Conservation (phyloP, 768 basidiomycete genomes). For the Suillus brevipes region DNA sequence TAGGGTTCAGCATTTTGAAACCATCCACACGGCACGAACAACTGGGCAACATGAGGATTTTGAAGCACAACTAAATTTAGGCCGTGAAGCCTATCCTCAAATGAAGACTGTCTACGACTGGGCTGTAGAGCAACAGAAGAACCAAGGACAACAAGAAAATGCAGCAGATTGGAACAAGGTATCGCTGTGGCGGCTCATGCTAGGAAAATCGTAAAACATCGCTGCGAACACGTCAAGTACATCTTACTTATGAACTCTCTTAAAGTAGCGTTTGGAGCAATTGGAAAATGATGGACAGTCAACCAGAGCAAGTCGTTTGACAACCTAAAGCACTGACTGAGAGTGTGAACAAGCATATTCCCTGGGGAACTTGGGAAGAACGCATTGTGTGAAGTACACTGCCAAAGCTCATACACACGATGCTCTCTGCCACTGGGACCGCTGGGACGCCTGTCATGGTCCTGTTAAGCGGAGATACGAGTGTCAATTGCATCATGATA, state of each 20-base stretch:
- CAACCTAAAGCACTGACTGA: background rate
- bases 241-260: background rate
- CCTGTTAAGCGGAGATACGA: background rate
- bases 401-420: background rate
- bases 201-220: conserved; percentile 21
- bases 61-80: conserved; percentile 21
- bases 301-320: background rate
- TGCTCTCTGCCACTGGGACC: background rate
- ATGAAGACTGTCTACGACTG: conserved; percentile 32
- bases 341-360: background rate
- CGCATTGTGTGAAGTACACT: background rate
- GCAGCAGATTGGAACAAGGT: conserved; percentile 29
- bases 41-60: conserved; percentile 22
- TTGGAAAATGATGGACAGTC: background rate
- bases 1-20: conserved; percentile 32
- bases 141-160: background rate
- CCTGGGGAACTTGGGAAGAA: background rate
- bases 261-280: background rate
- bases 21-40: conserved; percentile 21
- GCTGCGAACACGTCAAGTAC: background rate
- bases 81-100: conserved; percentile 25
- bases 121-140: conserved; percentile 19
- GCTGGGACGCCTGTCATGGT: background rate
- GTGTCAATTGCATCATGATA: background rate
- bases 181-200: conserved; percentile 22